Evolutionary conservation across 345 rosid genomes (phyloP), one percentile per base, ranked within the genome.

Genomic region (Rhodamnia rubescens): DNA sequence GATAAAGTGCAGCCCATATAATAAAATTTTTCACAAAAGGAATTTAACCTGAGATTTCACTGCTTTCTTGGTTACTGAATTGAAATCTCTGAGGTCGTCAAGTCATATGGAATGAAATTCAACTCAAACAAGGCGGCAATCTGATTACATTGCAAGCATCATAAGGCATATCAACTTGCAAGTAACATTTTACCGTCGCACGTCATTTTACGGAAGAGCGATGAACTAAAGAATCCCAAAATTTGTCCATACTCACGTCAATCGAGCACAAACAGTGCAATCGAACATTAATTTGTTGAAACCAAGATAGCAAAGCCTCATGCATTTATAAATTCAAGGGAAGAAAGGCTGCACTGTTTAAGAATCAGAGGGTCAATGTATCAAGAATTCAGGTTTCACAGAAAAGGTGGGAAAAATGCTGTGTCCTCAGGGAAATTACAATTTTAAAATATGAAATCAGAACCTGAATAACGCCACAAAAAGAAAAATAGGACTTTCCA

Each of bases 11-110:
- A 59, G 10, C 29, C 74, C 7, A 7, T 59, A 5, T 27, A 0
- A 11, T 36, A n/a, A 13, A 6, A 0, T n/a, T 59, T 57, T 27
- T 27, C 8, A 27, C 0, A 14, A 59, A 59, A 40, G 42, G 0
- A 13, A 59, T 29, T 27, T 27, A 27, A 14, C 9, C 0, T 59
- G 20, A 59, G 40, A 59, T 59, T 13, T 59, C 0, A 10, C 9
- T 0, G 69, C 69, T 0, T 13, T 18, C 36, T 0, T 5, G 4
- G 74, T 27, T 6, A 3, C 8, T 59, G 36, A 59, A 6, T 59
- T n/a, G 1, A 0, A 0, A 12, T 58, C 74, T 27, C 40, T 7
- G 1, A 59, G 0, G 0, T 59, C 14, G 40, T 59, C 74, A 14
- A 27, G 32, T 59, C 74, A 1, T 59, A 59, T 3, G 74, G 36